Evolutionary conservation across 305 asterid species (phyloP).

Genomic region (Solanum hybrid): DNA sequence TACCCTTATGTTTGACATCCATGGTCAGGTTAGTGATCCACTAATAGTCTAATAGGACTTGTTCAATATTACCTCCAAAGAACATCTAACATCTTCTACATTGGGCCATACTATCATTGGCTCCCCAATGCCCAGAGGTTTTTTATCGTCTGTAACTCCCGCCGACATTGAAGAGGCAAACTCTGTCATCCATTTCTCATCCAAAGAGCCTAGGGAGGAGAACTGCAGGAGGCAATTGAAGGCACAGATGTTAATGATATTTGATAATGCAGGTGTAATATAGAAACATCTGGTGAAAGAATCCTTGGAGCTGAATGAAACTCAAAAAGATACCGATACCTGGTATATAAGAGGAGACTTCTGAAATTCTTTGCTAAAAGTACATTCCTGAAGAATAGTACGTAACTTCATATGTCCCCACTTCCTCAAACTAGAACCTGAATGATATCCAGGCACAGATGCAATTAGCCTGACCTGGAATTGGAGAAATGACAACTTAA

Average conservation of each 20-base stretch:
- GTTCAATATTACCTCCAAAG: conserved; percentile 62
- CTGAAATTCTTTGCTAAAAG: conserved; percentile 66
- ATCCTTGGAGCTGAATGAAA: neutral
- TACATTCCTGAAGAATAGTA: conserved; percentile 75
- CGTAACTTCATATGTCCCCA: conserved; percentile 99
- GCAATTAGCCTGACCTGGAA: conserved; percentile 90
- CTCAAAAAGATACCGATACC: conserved; percentile 25
- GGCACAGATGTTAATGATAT: neutral
- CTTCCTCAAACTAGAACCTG: conserved; percentile 67
- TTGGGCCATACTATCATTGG: conserved; percentile 85
- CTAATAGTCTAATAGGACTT: neutral
- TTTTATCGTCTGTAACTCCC: conserved; percentile 66
- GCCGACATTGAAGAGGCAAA: conserved; percentile 79
- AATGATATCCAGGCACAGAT: conserved; percentile 93
- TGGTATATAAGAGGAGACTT: conserved; percentile 87
- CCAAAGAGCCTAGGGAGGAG: conserved; percentile 92
- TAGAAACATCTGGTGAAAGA: neutral
- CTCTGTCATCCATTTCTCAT: conserved; percentile 96
- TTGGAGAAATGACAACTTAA: conserved; percentile 3
- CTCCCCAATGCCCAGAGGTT: conserved; percentile 75
- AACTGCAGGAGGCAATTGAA: conserved; percentile 42
- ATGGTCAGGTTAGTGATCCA: neutral
- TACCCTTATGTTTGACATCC: neutral
- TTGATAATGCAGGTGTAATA: neutral
- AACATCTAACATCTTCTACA: conserved; percentile 84